Evolutionary conservation across 129 eudicot genomes (phyloP).

Genomic region (Tanacetum coccineum): DNA sequence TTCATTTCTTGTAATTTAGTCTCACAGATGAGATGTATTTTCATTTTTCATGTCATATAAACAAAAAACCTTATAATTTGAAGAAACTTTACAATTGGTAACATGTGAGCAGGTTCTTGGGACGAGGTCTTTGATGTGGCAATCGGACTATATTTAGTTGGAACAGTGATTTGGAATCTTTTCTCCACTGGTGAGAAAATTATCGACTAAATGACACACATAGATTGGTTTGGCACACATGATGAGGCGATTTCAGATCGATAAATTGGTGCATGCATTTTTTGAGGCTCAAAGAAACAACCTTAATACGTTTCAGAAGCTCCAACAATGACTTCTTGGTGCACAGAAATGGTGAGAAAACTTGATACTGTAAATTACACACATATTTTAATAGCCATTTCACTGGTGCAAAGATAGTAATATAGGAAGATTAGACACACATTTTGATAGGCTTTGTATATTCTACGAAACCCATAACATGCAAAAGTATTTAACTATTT

Average conservation of each 20-base stretch:
- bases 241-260: constrained; percentile 15
- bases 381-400: constrained; percentile 17
- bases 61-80: not conserved
- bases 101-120: constrained; percentile 75
- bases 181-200: constrained; percentile 92
- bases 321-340: constrained; percentile 16
- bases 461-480: not conserved
- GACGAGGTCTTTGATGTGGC: constrained; percentile 89
- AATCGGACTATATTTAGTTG: constrained; percentile 79
- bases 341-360: constrained; percentile 14
- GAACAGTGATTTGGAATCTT: constrained; percentile 90
- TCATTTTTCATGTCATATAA: not conserved
- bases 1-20: too few relatives aligned
- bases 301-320: constrained; percentile 10
- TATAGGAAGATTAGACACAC: constrained; percentile 32
- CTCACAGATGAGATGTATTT: not conserved
- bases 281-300: constrained; percentile 21
- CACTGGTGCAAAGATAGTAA: constrained; percentile 26
- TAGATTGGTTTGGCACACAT: constrained; percentile 15
- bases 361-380: constrained; percentile 16
- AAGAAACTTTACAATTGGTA: constrained; percentile 19
- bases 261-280: constrained; percentile 21
- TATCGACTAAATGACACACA: constrained; percentile 36
- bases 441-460: constrained; percentile 24
- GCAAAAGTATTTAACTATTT: constrained; percentile 20